These are phyloP conservation scores for Epichloe scottii DNA, from an alignment of 2,329 filamentous ascomycete genomes.

Conservation along the genomic window DNA sequence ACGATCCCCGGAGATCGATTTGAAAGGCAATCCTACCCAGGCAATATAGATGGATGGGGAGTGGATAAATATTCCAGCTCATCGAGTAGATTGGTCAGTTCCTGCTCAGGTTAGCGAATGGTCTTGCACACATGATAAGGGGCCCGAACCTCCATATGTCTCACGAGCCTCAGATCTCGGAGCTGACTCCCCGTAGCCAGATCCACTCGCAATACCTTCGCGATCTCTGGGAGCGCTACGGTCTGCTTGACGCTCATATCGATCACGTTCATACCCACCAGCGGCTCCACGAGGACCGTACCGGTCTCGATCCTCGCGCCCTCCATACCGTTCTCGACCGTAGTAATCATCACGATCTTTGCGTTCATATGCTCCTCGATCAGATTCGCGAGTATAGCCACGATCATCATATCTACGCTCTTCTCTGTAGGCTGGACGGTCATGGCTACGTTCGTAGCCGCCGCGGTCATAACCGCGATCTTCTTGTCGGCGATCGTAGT, in stretches of 20 bases:
- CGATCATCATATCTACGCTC: slow-evolving; percentile 36
- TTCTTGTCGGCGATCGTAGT: slow-evolving; percentile 33
- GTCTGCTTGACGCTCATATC: slow-evolving; percentile 34
- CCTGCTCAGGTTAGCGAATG: slow-evolving; percentile 19
- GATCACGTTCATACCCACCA: slow-evolving; percentile 35
- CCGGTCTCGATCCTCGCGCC: slow-evolving; percentile 33
- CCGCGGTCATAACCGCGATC: slow-evolving; percentile 29
- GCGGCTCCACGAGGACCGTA: slow-evolving; percentile 25
- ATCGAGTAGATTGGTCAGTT: slow-evolving; percentile 14
- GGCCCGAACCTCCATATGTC: slow-evolving; percentile 29
- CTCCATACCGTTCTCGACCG: slow-evolving; percentile 26
- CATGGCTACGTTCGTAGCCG: slow-evolving; percentile 39
- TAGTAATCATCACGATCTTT: slow-evolving; percentile 32
- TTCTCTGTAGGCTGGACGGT: slow-evolving; percentile 16
- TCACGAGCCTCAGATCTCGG: slow-evolving; percentile 32
- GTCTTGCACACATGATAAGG: background rate
- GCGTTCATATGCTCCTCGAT: slow-evolving; percentile 44
- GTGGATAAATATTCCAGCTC: background rate
- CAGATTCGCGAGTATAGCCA: slow-evolving; percentile 39
- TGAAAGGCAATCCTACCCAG: background rate
- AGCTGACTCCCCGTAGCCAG: slow-evolving; percentile 28
- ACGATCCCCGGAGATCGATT: background rate
- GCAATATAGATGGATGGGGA: background rate
- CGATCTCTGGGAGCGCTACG: slow-evolving; percentile 28
- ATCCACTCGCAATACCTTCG: slow-evolving; percentile 23